Conservation (phyloP, 768 basidiomycete species). For the Tylopilus vinaceipallidus region DNA sequence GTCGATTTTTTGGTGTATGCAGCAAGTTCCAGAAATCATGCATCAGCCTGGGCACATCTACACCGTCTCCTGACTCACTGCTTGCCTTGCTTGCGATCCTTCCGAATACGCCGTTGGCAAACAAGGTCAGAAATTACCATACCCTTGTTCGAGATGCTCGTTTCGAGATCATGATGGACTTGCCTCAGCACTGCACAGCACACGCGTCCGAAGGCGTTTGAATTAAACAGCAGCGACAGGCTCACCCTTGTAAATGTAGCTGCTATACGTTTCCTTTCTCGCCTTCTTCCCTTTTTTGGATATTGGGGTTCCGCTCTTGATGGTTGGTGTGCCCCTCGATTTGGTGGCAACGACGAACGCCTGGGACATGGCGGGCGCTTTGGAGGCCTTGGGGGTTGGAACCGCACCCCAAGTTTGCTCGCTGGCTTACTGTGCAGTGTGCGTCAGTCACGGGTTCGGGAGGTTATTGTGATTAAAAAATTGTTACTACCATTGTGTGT, state of each 20-base stretch:
- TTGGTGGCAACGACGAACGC: constrained; percentile 47
- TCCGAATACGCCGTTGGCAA: constrained; percentile 64
- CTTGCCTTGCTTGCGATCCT: constrained; percentile 53
- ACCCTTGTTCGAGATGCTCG: constrained; percentile 69
- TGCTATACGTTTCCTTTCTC: constrained; percentile 58
- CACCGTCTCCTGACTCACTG: constrained; percentile 32
- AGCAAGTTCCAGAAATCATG: constrained; percentile 47
- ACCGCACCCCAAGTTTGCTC: neutral
- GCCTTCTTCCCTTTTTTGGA: constrained; percentile 56
- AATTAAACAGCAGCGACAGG: neutral
- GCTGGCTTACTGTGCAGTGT: neutral
- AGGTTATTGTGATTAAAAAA: neutral
- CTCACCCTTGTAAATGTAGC: constrained; percentile 64
- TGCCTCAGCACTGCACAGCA: constrained; percentile 51
- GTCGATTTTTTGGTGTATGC: constrained; percentile 72
- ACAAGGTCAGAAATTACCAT: constrained; percentile 60
- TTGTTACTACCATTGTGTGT: neutral
- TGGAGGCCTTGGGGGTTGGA: constrained; percentile 34
- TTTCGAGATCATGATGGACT: constrained; percentile 74
- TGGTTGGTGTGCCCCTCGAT: constrained; percentile 29
- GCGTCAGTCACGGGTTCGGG: neutral
- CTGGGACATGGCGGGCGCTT: constrained; percentile 40
- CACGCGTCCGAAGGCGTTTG: neutral
- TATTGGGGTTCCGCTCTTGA: constrained; percentile 18
- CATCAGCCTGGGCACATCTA: neutral